These are phyloP conservation scores for Brettanomyces bruxellensis DNA, from an alignment of 805 yeast species.

Conservation along the genomic window DNA sequence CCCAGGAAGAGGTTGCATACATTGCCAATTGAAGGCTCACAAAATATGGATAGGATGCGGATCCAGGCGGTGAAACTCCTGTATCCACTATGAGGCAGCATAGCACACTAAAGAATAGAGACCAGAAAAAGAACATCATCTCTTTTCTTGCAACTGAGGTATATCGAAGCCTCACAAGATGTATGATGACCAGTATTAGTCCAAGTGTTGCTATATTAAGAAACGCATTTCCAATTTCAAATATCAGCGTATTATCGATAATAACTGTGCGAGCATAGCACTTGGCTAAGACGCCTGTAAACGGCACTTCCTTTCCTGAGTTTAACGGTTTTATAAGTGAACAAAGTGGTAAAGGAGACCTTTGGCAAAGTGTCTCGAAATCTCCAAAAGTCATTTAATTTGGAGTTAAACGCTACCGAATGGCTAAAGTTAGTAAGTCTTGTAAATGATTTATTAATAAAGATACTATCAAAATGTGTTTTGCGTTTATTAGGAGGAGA, in stretches of 20 bases:
- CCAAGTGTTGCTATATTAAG: slow-evolving; percentile 68
- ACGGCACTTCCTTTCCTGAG: slow-evolving; percentile 23
- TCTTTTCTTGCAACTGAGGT: slow-evolving; percentile 94
- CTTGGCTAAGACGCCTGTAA: slow-evolving; percentile 57
- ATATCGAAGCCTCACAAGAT: slow-evolving; percentile 72
- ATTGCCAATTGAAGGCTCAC: slow-evolving; percentile 76
- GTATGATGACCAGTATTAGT: slow-evolving; percentile 59
- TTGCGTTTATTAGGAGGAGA: too few relatives aligned
- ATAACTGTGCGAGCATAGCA: slow-evolving; percentile 86
- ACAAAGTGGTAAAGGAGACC: slow-evolving; percentile 73
- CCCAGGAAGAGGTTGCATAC: slow-evolving; percentile 61
- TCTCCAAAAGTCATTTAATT: slow-evolving; percentile 55
- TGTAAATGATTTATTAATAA: too few relatives aligned
- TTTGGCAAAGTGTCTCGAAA: slow-evolving; percentile 52
- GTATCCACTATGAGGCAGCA: slow-evolving; percentile 75
- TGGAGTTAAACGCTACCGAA: background rate
- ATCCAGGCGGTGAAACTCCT: slow-evolving; percentile 87
- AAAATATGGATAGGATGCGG: slow-evolving; percentile 66
- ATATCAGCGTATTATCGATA: slow-evolving; percentile 84
- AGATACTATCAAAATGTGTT: too few relatives aligned
- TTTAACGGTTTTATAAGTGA: slow-evolving; percentile 51
- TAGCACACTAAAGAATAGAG: slow-evolving; percentile 47
- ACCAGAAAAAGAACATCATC: slow-evolving; percentile 64
- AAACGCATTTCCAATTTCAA: slow-evolving; percentile 82
- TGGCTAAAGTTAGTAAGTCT: too few relatives aligned